A percentile compares a stretch with the other conserved stretches of the same genome.
Evolutionary conservation across 2,329 filamentous ascomycete species (phyloP).

Genomic region (Alternaria gaisen): DNA sequence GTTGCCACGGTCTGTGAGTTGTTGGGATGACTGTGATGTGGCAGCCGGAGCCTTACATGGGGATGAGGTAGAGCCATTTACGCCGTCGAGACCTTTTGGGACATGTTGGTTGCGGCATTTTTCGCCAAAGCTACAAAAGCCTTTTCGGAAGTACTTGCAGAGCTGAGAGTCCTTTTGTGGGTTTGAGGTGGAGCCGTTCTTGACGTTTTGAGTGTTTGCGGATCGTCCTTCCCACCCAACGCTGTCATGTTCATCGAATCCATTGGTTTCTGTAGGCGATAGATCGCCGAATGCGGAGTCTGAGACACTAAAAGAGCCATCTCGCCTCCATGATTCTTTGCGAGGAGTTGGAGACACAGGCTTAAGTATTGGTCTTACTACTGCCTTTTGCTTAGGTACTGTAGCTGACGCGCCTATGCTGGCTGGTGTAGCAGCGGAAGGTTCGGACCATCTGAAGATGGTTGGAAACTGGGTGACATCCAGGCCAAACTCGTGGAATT

Average conservation of each 20-base stretch:
- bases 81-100: neutral
- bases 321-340: conserved; percentile 20
- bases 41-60: neutral
- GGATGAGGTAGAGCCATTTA: neutral
- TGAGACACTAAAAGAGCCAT: conserved; percentile 9
- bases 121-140: conserved; percentile 33
- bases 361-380: conserved; percentile 8
- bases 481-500: conserved; percentile 63
- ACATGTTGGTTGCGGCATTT: conserved; percentile 35
- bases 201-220: neutral
- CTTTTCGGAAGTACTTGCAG: conserved; percentile 41
- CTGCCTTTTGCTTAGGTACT: conserved; percentile 7
- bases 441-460: conserved; percentile 58
- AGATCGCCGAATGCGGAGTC: conserved; percentile 13
- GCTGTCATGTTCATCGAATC: conserved; percentile 14
- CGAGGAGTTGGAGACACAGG: conserved; percentile 1
- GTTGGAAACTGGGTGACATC: conserved; percentile 61
- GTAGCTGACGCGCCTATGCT: conserved; percentile 14
- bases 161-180: neutral
- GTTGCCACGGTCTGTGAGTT: conserved; percentile 16
- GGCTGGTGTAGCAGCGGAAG: conserved; percentile 11
- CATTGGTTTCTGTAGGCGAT: conserved; percentile 8
- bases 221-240: conserved; percentile 13
- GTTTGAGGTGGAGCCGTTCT: neutral
- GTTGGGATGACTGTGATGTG: neutral